These are phyloP conservation scores for Phytopythium kandeliae DNA, from an alignment of 352 stramenopile species.

Conservation along the genomic window DNA sequence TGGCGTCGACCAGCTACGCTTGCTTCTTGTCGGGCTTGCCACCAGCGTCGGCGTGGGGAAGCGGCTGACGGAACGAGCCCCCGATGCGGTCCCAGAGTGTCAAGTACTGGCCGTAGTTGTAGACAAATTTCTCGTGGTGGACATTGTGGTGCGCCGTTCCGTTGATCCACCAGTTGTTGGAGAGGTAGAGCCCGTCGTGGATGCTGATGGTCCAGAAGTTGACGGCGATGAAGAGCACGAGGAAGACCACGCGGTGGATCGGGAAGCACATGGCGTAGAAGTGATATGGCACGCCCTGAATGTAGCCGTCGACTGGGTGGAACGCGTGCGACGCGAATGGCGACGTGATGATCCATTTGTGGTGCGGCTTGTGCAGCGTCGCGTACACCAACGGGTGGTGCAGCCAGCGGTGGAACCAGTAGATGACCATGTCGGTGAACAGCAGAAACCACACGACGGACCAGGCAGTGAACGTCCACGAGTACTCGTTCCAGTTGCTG, in stretches of 20 bases:
- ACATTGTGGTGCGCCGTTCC: constrained; percentile 56
- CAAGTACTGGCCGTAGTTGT: constrained; percentile 76
- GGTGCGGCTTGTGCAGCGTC: constrained; percentile 63
- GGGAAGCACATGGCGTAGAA: constrained; percentile 65
- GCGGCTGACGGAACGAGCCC: constrained; percentile 56
- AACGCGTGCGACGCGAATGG: constrained; percentile 73
- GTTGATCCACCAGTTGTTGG: constrained; percentile 59
- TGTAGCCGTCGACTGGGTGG: constrained; percentile 63
- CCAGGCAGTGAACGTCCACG: constrained; percentile 32
- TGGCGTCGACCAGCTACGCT: too few species aligned
- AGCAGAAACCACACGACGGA: constrained; percentile 52
- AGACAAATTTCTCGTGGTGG: constrained; percentile 63
- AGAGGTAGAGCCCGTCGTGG: constrained; percentile 54
- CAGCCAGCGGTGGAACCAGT: constrained; percentile 74
- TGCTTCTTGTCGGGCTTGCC: constrained; percentile 2
- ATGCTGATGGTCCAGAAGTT: constrained; percentile 84
- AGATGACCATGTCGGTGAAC: constrained; percentile 79
- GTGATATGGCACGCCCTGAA: constrained; percentile 64
- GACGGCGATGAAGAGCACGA: constrained; percentile 50
- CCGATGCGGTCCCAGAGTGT: constrained; percentile 69
- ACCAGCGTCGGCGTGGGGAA: constrained; percentile 10
- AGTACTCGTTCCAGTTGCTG: constrained; percentile 29
- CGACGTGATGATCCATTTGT: constrained; percentile 70
- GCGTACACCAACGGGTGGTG: constrained; percentile 64
- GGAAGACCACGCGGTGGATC: constrained; percentile 50